Percentiles rank a stretch among this genome's conserved stretches.
Evolutionary conservation across 768 basidiomycete species (phyloP).

Genomic region (Leccinum imitatum): DNA sequence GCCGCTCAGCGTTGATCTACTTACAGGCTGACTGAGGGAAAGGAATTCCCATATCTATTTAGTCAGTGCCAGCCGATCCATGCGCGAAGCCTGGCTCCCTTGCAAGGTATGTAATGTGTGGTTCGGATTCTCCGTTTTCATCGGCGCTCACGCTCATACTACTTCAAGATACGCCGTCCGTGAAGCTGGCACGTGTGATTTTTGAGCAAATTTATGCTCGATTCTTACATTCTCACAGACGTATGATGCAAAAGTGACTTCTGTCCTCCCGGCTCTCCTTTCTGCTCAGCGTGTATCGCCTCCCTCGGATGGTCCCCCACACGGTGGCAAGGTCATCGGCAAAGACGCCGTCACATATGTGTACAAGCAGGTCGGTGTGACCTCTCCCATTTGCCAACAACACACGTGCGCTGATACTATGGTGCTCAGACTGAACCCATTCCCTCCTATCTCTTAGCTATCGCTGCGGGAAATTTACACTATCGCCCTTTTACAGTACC

Average conservation of each 20-base stretch:
- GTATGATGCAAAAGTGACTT: slow-evolving; percentile 78
- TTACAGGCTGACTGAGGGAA: slow-evolving; percentile 80
- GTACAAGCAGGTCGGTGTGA: slow-evolving; percentile 68
- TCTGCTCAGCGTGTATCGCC: slow-evolving; percentile 83
- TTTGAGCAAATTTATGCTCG: not conserved
- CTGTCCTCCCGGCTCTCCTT: slow-evolving; percentile 82
- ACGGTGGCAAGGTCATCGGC: slow-evolving; percentile 73
- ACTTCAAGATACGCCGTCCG: slow-evolving; percentile 72
- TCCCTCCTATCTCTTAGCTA: slow-evolving; percentile 89
- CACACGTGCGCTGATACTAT: not conserved
- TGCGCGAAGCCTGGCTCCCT: slow-evolving; percentile 72
- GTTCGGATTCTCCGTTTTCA: not conserved
- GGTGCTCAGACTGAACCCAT: slow-evolving; percentile 71
- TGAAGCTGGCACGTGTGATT: slow-evolving; percentile 68
- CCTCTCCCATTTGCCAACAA: not conserved
- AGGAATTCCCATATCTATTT: slow-evolving; percentile 82
- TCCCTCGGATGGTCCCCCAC: slow-evolving; percentile 62
- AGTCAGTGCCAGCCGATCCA: slow-evolving; percentile 94
- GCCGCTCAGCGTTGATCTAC: not conserved
- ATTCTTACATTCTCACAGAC: slow-evolving; percentile 43
- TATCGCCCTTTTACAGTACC: slow-evolving; percentile 65
- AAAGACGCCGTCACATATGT: slow-evolving; percentile 71
- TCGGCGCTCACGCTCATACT: not conserved
- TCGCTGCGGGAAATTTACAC: slow-evolving; percentile 80
- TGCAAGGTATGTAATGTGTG: slow-evolving; percentile 55